Conservation (phyloP, 805 yeast species). For the Candida endomychidarum region DNA sequence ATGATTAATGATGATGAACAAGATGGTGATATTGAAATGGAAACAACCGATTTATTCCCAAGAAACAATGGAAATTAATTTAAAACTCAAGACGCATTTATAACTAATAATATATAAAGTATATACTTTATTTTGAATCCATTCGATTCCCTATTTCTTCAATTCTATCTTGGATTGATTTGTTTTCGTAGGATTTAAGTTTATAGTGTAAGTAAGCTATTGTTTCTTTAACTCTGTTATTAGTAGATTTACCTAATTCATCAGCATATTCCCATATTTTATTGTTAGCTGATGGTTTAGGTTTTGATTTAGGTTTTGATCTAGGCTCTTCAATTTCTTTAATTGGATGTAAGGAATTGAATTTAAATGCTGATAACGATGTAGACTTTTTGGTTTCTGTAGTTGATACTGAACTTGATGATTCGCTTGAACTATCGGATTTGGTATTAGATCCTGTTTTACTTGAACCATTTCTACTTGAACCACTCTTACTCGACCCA, state of each 20-base stretch:
- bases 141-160: not conserved
- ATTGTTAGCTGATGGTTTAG: not conserved
- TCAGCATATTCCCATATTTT: not conserved
- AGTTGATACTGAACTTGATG: too few relatives aligned
- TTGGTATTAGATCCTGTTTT: not conserved
- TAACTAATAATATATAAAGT: not conserved
- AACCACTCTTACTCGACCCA: too few relatives aligned
- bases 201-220: conserved; percentile 22
- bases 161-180: not conserved
- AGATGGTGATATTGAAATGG: conserved; percentile 34
- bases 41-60: conserved; percentile 26
- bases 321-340: too few relatives aligned
- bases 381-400: not conserved
- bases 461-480: too few relatives aligned
- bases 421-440: too few relatives aligned
- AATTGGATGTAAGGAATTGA: too few relatives aligned
- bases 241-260: conserved; percentile 8
- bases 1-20: conserved; percentile 17
- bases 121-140: not conserved
- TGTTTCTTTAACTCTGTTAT: conserved; percentile 17
- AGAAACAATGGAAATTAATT: conserved; percentile 11
- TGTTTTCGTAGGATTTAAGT: conserved; percentile 9
- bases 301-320: too few relatives aligned
- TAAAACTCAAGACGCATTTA: conserved; percentile 2
- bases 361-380: too few relatives aligned